Evolutionary conservation across 352 stramenopile genomes (phyloP).

Genomic region (Globisporangium emineosum): DNA sequence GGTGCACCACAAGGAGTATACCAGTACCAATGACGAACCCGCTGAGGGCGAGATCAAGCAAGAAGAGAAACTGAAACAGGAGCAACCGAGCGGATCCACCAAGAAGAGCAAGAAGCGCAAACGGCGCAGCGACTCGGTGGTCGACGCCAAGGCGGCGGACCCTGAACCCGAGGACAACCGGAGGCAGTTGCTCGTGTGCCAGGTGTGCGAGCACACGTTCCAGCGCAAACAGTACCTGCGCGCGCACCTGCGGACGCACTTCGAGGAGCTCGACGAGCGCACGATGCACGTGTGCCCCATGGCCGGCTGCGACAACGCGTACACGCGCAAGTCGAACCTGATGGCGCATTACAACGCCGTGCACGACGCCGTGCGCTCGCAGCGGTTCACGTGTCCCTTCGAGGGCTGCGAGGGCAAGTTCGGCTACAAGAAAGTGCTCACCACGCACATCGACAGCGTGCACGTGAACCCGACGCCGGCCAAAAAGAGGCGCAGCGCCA

Average conservation of each 20-base stretch:
- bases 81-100: neutral
- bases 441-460: conserved; percentile 58
- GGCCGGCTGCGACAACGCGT: conserved; percentile 50
- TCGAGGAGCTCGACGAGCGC: conserved; percentile 56
- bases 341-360: conserved; percentile 75
- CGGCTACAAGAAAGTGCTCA: conserved; percentile 72
- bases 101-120: conserved; percentile 15
- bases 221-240: conserved; percentile 51
- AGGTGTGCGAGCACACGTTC: conserved; percentile 52
- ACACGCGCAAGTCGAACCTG: conserved; percentile 70
- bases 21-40: too few species aligned
- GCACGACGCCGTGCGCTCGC: conserved; percentile 54
- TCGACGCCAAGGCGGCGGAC: neutral
- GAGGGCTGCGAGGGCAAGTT: conserved; percentile 60
- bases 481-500: conserved; percentile 15
- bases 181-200: conserved; percentile 32
- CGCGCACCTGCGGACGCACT: conserved; percentile 59
- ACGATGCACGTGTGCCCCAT: conserved; percentile 65
- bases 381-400: conserved; percentile 61
- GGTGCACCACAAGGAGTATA: conserved; percentile 19
- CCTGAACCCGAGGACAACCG: conserved; percentile 9
- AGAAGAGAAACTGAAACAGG: neutral
- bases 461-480: conserved; percentile 37
- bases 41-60: neutral
- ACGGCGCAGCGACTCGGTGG: neutral